A percentile compares a stretch with the other conserved stretches of the same genome.
phyloP scores from a whole-genome alignment of 2,329 filamentous ascomycete species.

The Clonostachys rosea region DNA sequence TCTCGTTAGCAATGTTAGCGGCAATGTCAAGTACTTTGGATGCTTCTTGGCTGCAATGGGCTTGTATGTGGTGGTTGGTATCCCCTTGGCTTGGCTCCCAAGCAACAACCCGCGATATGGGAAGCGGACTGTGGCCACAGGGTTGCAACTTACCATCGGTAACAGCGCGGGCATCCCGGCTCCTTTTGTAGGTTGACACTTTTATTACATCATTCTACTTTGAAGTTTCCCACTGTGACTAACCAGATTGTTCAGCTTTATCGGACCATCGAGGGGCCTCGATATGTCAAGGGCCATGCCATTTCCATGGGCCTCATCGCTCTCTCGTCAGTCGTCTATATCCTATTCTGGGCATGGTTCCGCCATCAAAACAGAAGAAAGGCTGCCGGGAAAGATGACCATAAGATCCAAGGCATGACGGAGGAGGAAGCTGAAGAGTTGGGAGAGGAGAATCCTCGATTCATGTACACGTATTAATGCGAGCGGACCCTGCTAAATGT shows the following conservation, averaged over 20 bases:
- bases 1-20: slow-evolving; percentile 45
- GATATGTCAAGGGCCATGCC: slow-evolving; percentile 43
- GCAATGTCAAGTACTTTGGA: slow-evolving; percentile 55
- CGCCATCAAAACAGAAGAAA: slow-evolving; percentile 26
- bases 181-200: slow-evolving; percentile 34
- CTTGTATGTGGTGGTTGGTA: slow-evolving; percentile 40
- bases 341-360: slow-evolving; percentile 22
- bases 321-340: slow-evolving; percentile 36
- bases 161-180: slow-evolving; percentile 61
- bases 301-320: slow-evolving; percentile 41
- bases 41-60: slow-evolving; percentile 61
- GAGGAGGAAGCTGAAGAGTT: slow-evolving; percentile 21
- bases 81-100: slow-evolving; percentile 35
- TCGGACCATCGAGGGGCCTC: slow-evolving; percentile 26
- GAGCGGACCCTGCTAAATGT: neutral
- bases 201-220: neutral
- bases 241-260: slow-evolving; percentile 12
- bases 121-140: slow-evolving; percentile 58
- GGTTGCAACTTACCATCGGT: slow-evolving; percentile 58
- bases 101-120: slow-evolving; percentile 60
- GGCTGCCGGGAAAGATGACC: slow-evolving; percentile 16
- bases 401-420: slow-evolving; percentile 15
- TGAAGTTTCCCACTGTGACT: slow-evolving; percentile 1
- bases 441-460: slow-evolving; percentile 21
- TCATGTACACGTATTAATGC: slow-evolving; percentile 18